Conservation (phyloP, 805 yeast genomes). For the Candida sonorensis region DNA sequence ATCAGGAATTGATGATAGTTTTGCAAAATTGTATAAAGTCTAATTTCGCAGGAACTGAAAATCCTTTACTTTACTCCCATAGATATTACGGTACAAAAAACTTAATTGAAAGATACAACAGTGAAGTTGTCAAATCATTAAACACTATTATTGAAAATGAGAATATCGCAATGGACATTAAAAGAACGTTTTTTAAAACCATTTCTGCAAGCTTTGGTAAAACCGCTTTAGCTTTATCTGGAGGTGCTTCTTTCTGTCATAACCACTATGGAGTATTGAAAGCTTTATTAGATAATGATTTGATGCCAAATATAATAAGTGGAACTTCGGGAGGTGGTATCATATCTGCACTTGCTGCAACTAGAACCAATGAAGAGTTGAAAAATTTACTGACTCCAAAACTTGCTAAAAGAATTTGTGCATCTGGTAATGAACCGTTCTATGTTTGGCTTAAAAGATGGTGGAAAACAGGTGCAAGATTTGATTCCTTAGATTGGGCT, state of each 20-base stretch:
- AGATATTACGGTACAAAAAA: slow-evolving; percentile 69
- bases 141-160: slow-evolving; percentile 34
- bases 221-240: slow-evolving; percentile 65
- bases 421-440: slow-evolving; percentile 56
- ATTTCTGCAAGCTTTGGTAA: slow-evolving; percentile 62
- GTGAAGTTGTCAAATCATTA: slow-evolving; percentile 44
- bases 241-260: slow-evolving; percentile 77
- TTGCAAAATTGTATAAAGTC: slow-evolving; percentile 62
- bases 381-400: slow-evolving; percentile 48
- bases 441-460: slow-evolving; percentile 55
- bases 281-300: slow-evolving; percentile 60
- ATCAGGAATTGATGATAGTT: slow-evolving; percentile 44
- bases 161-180: slow-evolving; percentile 32
- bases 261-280: slow-evolving; percentile 72
- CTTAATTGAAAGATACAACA: slow-evolving; percentile 47
- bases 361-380: slow-evolving; percentile 64
- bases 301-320: slow-evolving; percentile 60
- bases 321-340: slow-evolving; percentile 83
- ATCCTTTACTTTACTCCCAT: slow-evolving; percentile 63
- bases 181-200: slow-evolving; percentile 47
- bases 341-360: slow-evolving; percentile 65
- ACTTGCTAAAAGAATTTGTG: slow-evolving; percentile 56
- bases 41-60: slow-evolving; percentile 76
- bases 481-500: slow-evolving; percentile 74
- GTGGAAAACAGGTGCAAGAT: slow-evolving; percentile 73